Evolutionary conservation across 345 rosid species (phyloP).

Genomic region (Eucalyptus leucophloia): DNA sequence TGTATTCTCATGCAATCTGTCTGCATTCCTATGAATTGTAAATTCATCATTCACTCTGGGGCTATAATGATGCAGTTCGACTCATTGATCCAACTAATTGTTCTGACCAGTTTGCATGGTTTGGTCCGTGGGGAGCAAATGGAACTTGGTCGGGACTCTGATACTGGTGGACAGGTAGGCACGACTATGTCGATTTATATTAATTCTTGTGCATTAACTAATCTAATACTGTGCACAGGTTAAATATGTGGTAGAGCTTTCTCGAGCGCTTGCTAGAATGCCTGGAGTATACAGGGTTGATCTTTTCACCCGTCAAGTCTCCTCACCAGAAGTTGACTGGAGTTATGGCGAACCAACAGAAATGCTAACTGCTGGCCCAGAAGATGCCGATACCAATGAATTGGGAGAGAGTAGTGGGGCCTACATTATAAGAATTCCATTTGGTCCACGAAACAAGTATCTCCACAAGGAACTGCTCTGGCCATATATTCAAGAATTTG

Average conservation of each 20-base stretch:
- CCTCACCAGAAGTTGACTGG: conserved; percentile 90
- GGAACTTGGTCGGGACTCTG: conserved; percentile 99
- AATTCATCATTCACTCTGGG: not conserved
- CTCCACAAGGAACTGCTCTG: conserved; percentile 73
- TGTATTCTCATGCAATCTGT: not conserved
- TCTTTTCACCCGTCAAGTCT: conserved; percentile 83
- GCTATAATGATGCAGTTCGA: not conserved
- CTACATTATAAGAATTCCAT: conserved; percentile 85
- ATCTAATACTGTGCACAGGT: conserved; percentile 26
- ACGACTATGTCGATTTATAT: not conserved
- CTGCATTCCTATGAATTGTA: not conserved
- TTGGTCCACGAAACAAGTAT: conserved; percentile 84
- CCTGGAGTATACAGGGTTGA: conserved; percentile 97
- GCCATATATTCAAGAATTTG: conserved; percentile 92
- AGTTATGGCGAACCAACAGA: conserved; percentile 98
- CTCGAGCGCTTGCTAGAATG: conserved; percentile 90
- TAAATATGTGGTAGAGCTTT: conserved; percentile 94
- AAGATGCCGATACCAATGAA: conserved; percentile 48
- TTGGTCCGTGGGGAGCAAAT: conserved; percentile 91
- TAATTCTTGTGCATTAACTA: not conserved
- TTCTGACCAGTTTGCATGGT: conserved; percentile 67
- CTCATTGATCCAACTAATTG: not conserved
- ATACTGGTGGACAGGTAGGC: conserved; percentile 93
- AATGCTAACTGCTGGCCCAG: conserved; percentile 62
- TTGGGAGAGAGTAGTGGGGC: conserved; percentile 96